phyloP scores from a whole-genome alignment of 2,329 filamentous ascomycete genomes.

The Microdochium bolleyi region DNA sequence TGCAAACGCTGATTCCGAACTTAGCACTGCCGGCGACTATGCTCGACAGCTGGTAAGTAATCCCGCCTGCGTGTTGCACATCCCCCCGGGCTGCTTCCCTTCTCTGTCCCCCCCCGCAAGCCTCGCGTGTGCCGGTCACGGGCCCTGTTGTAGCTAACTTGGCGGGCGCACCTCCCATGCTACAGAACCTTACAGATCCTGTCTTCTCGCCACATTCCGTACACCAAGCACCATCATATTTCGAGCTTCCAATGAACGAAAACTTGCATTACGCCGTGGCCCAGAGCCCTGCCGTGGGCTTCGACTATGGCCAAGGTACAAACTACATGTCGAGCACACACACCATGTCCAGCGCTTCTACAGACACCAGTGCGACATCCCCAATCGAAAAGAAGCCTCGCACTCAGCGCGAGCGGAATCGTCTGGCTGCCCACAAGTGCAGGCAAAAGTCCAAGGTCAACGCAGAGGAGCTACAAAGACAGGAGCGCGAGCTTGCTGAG shows the following conservation, averaged over 20 bases:
- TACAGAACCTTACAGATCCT: not conserved
- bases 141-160: not conserved
- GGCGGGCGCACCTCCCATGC: not conserved
- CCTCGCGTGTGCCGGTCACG: not conserved
- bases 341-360: not conserved
- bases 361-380: not conserved
- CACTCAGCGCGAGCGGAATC: slow-evolving; percentile 29
- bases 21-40: not conserved
- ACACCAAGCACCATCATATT: not conserved
- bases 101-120: not conserved
- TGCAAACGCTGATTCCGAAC: not conserved
- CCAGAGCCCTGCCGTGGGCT: not conserved
- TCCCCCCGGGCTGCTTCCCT: not conserved
- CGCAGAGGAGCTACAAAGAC: slow-evolving; percentile 35
- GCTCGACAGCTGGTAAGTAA: not conserved
- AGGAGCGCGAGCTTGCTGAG: slow-evolving; percentile 15
- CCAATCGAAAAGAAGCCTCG: not conserved
- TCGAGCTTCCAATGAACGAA: not conserved
- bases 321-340: not conserved
- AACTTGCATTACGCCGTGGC: not conserved
- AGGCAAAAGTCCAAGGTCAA: slow-evolving; percentile 47
- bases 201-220: not conserved
- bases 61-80: not conserved
- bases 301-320: not conserved
- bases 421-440: slow-evolving; percentile 46